Evolutionary conservation across 2,329 filamentous ascomycete genomes (phyloP).

Genomic region (Dactylellina haptotyla): DNA sequence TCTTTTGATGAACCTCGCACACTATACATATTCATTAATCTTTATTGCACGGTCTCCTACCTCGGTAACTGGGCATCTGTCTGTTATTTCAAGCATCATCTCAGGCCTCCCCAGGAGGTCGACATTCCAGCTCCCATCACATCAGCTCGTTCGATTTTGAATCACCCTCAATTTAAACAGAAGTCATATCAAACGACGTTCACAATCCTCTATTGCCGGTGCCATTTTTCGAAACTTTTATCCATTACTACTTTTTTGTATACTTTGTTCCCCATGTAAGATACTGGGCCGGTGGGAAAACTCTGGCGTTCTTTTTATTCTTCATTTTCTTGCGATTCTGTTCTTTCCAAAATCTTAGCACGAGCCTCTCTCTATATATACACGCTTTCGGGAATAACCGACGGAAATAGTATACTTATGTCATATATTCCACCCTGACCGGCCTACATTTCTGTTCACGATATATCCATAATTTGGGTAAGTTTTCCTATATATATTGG

Average conservation of each 20-base stretch:
- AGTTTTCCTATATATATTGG: no score
- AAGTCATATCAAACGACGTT: no score
- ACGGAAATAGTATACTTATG: no score
- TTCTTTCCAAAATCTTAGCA: not conserved
- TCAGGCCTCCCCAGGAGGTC: no score
- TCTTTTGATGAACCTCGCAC: not conserved
- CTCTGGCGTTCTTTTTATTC: conserved; percentile 15
- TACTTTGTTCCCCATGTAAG: conserved; percentile 6
- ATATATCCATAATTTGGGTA: no score
- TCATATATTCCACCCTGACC: no score
- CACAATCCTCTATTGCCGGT: not conserved
- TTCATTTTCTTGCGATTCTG: not conserved
- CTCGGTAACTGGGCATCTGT: not conserved
- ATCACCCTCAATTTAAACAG: no score
- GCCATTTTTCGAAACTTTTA: not conserved
- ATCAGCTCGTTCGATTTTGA: no score
- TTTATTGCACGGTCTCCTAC: not conserved
- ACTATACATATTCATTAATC: conserved; percentile 13
- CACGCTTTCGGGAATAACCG: no score
- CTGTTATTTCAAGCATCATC: not conserved
- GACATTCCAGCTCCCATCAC: no score
- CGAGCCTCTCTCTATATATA: not conserved
- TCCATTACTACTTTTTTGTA: not conserved
- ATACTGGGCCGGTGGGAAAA: conserved; percentile 6
- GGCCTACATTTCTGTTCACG: no score